These are phyloP conservation scores for Penicillium sp. DNA, from an alignment of 2,329 filamentous ascomycete genomes.

Conservation along the genomic window DNA sequence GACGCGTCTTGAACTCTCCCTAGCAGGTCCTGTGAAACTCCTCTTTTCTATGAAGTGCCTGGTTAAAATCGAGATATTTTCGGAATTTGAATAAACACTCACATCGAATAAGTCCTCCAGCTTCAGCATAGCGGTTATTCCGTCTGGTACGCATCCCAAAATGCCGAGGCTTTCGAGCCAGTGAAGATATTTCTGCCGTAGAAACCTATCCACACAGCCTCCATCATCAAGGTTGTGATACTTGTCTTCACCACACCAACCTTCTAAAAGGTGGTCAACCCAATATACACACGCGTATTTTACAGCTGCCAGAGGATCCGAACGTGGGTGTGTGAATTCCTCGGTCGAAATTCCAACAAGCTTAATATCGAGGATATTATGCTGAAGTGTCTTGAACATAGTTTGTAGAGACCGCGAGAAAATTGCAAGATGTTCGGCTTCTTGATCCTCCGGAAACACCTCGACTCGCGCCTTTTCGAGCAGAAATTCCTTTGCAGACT, in stretches of 20 bases:
- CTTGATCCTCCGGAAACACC: conserved; percentile 30
- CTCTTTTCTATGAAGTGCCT: background rate
- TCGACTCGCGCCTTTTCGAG: background rate
- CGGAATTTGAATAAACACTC: background rate
- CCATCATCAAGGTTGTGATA: conserved; percentile 9
- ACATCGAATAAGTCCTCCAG: conserved; percentile 18
- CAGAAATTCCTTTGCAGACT: conserved; percentile 27
- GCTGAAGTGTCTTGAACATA: conserved; percentile 29
- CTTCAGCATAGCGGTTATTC: conserved; percentile 17
- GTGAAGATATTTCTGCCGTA: conserved; percentile 24
- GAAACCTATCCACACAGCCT: conserved; percentile 15
- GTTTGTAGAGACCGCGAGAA: conserved; percentile 34
- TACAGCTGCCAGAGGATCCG: conserved; percentile 28
- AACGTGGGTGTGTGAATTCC: conserved; percentile 3
- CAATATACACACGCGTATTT: conserved; percentile 38
- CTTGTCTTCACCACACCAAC: background rate
- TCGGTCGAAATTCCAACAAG: conserved; percentile 19
- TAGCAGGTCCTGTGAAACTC: background rate
- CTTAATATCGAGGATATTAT: conserved; percentile 36
- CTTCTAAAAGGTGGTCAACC: conserved; percentile 32
- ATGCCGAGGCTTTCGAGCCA: conserved; percentile 33
- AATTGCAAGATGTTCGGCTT: conserved; percentile 16
- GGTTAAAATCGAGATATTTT: background rate
- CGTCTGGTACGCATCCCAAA: conserved; percentile 16
- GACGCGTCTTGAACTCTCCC: conserved; percentile 22